Conservation (phyloP, 2,329 filamentous ascomycete species). For the Cercospora brassicicola region DNA sequence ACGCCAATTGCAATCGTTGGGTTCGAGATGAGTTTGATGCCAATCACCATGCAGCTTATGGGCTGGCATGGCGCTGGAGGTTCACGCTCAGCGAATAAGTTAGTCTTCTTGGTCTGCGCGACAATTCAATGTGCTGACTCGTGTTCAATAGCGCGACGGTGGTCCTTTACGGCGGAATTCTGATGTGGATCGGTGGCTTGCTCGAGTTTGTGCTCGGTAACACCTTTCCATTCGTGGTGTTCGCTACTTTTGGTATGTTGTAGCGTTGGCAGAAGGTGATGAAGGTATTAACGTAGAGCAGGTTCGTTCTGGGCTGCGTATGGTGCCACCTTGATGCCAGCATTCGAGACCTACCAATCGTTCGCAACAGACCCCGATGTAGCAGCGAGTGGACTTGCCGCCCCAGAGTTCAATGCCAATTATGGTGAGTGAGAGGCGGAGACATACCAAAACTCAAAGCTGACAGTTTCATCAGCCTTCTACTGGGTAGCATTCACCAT, state of each 20-base stretch:
- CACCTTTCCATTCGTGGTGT: slow-evolving; percentile 29
- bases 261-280: no score
- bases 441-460: not conserved
- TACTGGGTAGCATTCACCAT: slow-evolving; percentile 28
- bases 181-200: slow-evolving; percentile 27
- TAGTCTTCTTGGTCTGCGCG: not conserved
- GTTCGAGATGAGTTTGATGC: slow-evolving; percentile 29
- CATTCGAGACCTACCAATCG: slow-evolving; percentile 21
- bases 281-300: slow-evolving; percentile 6
- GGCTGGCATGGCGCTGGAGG: slow-evolving; percentile 25
- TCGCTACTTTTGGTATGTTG: slow-evolving; percentile 25
- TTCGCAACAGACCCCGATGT: slow-evolving; percentile 21
- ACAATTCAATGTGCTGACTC: not conserved
- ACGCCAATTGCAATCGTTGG: slow-evolving; percentile 27
- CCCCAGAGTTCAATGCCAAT: slow-evolving; percentile 19
- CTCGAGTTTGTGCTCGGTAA: slow-evolving; percentile 29
- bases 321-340: slow-evolving; percentile 22
- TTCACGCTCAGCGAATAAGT: slow-evolving; percentile 22
- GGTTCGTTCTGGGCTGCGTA: slow-evolving; percentile 26
- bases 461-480: slow-evolving; percentile 12
- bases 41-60: slow-evolving; percentile 28
- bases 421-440: slow-evolving; percentile 13
- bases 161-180: slow-evolving; percentile 26
- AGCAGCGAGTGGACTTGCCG: slow-evolving; percentile 13
- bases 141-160: slow-evolving; percentile 18